Evolutionary conservation across 2,329 filamentous ascomycete genomes (phyloP).

Genomic region (Xylaria multiplex): DNA sequence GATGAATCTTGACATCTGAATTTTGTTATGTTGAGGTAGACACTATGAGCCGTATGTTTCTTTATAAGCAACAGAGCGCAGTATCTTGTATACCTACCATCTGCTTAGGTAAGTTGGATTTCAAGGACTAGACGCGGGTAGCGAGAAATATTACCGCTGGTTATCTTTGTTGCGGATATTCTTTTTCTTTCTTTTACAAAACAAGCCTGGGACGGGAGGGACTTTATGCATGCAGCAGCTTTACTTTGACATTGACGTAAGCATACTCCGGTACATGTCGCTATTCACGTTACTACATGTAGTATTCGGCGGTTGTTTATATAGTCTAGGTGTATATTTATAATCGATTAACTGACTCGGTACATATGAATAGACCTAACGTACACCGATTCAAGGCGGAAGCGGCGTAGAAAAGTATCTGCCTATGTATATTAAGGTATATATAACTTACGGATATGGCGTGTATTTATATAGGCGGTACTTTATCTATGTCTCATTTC

Average conservation of each 20-base stretch:
- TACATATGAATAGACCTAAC: no score
- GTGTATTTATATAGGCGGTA: no score
- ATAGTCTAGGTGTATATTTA: not conserved
- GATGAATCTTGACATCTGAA: no score
- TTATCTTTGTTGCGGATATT: not conserved
- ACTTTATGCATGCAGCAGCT: not conserved
- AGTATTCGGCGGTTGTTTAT: not conserved
- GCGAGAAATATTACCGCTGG: not conserved
- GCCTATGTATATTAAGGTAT: no score
- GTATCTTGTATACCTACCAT: not conserved
- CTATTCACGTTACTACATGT: not conserved
- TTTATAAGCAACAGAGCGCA: not conserved
- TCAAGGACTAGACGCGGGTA: conserved; percentile 6
- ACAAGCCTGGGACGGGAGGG: not conserved
- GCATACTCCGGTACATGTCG: no score
- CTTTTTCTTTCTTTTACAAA: no score
- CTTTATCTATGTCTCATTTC: not conserved
- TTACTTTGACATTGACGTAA: not conserved
- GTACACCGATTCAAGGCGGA: no score
- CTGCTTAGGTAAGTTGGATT: conserved; percentile 6
- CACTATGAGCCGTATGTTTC: no score
- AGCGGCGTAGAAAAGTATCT: no score
- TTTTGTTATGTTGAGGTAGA: not conserved
- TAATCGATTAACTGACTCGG: no score
- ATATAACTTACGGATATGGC: no score